phyloP scores from a whole-genome alignment of 2,329 filamentous ascomycete genomes.

The Trichoderma sp. region DNA sequence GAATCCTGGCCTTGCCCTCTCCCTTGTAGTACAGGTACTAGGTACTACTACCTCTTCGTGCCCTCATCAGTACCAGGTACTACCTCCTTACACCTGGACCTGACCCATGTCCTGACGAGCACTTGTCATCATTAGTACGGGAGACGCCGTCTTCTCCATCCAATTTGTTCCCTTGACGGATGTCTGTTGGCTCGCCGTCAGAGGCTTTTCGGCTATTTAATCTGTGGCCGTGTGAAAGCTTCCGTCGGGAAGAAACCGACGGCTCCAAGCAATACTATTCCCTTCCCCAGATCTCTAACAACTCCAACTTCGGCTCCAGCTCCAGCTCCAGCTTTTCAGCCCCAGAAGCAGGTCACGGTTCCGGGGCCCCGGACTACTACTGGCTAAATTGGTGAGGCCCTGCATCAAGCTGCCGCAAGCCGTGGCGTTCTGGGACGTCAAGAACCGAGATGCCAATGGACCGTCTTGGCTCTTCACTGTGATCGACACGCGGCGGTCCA shows the following conservation, averaged over 20 bases:
- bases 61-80: background rate
- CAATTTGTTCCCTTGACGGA: background rate
- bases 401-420: background rate
- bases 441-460: background rate
- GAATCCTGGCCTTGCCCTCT: background rate
- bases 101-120: background rate
- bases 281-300: slow-evolving; percentile 8
- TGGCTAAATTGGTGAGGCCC: background rate
- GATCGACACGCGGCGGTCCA: background rate
- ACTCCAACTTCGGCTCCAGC: background rate
- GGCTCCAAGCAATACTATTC: background rate
- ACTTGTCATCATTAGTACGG: background rate
- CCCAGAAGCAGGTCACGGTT: background rate
- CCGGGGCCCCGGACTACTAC: background rate
- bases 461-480: background rate
- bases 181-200: background rate
- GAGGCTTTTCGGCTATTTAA: background rate
- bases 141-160: background rate
- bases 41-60: too few relatives aligned
- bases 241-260: background rate
- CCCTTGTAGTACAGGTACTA: too few relatives aligned
- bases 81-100: background rate
- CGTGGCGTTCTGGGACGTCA: background rate
- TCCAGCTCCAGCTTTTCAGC: background rate
- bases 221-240: background rate